phyloP scores from a whole-genome alignment of 2,329 filamentous ascomycete species.

The Thelonectria blattea region DNA sequence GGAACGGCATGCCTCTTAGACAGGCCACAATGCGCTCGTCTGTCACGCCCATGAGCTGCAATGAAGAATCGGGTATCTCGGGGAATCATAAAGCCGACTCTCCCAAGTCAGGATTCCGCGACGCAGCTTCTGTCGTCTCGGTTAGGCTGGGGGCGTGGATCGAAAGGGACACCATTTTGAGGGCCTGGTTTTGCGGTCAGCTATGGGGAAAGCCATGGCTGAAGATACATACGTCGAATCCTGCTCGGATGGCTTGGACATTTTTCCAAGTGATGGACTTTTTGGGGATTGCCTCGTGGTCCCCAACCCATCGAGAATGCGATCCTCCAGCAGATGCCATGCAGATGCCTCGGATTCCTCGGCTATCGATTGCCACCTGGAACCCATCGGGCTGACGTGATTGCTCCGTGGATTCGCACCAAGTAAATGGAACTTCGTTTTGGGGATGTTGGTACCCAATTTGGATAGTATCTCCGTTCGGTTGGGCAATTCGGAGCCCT shows the following conservation, averaged over 20 bases:
- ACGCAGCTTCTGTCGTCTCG: background rate
- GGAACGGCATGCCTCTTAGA: slow-evolving; percentile 1
- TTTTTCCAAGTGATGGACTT: slow-evolving; percentile 1
- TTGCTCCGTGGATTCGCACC: background rate
- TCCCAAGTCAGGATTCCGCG: background rate
- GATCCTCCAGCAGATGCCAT: background rate
- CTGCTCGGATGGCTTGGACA: slow-evolving; percentile 1
- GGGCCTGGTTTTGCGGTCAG: background rate
- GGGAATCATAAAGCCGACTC: slow-evolving; percentile 15
- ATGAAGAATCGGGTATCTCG: slow-evolving; percentile 8
- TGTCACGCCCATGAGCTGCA: slow-evolving; percentile 1
- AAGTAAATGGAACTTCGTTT: background rate
- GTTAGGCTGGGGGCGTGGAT: background rate
- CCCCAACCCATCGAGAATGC: slow-evolving; percentile 8
- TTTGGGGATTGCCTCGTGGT: slow-evolving; percentile 4
- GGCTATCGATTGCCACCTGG: slow-evolving; percentile 7
- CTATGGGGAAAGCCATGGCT: background rate
- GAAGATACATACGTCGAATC: slow-evolving; percentile 11
- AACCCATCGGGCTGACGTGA: slow-evolving; percentile 4
- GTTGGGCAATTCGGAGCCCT: slow-evolving; percentile 7
- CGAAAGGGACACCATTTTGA: slow-evolving; percentile 15
- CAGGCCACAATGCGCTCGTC: background rate
- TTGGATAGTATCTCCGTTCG: background rate
- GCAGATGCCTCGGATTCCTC: slow-evolving; percentile 10
- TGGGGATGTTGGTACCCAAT: slow-evolving; percentile 6